Percentiles rank a stretch among this genome's conserved stretches.
Evolutionary conservation across 139 green algal genomes (phyloP).

Genomic region (Chloropicon primus): DNA sequence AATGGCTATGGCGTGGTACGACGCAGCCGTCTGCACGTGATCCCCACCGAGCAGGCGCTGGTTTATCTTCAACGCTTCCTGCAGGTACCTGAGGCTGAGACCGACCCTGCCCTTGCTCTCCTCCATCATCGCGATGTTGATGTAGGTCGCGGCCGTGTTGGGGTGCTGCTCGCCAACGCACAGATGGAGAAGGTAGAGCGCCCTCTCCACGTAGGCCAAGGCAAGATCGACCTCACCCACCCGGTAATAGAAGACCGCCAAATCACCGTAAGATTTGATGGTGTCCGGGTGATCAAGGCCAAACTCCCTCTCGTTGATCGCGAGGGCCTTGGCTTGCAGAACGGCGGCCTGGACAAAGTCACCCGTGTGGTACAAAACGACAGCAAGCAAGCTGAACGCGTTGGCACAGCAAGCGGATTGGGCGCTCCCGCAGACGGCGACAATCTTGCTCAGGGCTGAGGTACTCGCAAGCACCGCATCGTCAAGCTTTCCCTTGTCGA

Average conservation of each 20-base stretch:
- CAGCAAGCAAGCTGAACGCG: conserved; percentile 27
- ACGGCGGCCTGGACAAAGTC: conserved; percentile 30
- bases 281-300: conserved; percentile 35
- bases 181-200: conserved; percentile 25
- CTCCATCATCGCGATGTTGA: conserved; percentile 39
- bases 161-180: conserved; percentile 24
- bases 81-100: conserved; percentile 27
- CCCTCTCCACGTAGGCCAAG: conserved; percentile 21
- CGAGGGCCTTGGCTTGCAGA: conserved; percentile 26
- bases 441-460: conserved; percentile 6
- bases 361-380: conserved; percentile 36
- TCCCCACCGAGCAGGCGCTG: conserved; percentile 21
- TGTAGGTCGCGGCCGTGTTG: conserved; percentile 33
- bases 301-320: conserved; percentile 29
- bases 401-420: conserved; percentile 24
- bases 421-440: conserved; percentile 15
- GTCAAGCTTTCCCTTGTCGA: conserved; percentile 31
- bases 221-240: conserved; percentile 23
- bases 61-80: conserved; percentile 32
- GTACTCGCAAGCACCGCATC: conserved; percentile 3
- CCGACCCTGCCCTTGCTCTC: conserved; percentile 18
- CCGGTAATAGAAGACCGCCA: conserved; percentile 38
- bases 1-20: conserved; percentile 35
- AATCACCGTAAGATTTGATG: conserved; percentile 35
- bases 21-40: conserved; percentile 28